These are phyloP conservation scores for Dillenia suffruticosa DNA, from an alignment of 164 flowering plant species.

Conservation along the genomic window DNA sequence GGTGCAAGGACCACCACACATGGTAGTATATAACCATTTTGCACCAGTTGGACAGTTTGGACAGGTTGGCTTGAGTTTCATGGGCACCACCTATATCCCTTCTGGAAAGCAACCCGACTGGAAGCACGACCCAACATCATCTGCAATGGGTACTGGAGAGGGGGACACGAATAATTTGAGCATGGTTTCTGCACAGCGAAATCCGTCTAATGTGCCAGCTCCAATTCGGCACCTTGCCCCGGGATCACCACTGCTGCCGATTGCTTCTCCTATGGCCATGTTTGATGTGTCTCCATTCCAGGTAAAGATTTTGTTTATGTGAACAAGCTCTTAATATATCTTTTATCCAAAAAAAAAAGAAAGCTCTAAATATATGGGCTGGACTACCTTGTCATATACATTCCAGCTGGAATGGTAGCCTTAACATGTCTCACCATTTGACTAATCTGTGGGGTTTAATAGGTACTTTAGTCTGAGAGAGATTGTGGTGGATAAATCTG, in stretches of 20 bases:
- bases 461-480: no score
- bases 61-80: slow-evolving; percentile 90
- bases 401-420: no score
- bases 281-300: slow-evolving; percentile 90
- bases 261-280: slow-evolving; percentile 83
- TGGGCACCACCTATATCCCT: slow-evolving; percentile 92
- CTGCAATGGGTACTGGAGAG: slow-evolving; percentile 49
- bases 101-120: slow-evolving; percentile 95
- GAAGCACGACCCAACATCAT: slow-evolving; percentile 71
- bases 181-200: slow-evolving; percentile 53
- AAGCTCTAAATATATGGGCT: no score
- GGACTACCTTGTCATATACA: no score
- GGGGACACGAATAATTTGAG: slow-evolving; percentile 55
- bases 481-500: no score
- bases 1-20: slow-evolving; percentile 88
- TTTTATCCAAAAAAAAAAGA: no score
- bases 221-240: slow-evolving; percentile 84
- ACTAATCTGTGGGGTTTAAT: no score
- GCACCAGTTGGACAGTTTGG: slow-evolving; percentile 97
- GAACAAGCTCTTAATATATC: no score
- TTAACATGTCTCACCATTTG: no score
- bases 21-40: slow-evolving; percentile 96
- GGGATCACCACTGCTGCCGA: slow-evolving; percentile 76
- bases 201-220: slow-evolving; percentile 47
- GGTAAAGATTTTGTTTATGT: slow-evolving; percentile 37